These are phyloP conservation scores for Penicillium canescens DNA, from an alignment of 495 filamentous ascomycete species.

Conservation along the genomic window DNA sequence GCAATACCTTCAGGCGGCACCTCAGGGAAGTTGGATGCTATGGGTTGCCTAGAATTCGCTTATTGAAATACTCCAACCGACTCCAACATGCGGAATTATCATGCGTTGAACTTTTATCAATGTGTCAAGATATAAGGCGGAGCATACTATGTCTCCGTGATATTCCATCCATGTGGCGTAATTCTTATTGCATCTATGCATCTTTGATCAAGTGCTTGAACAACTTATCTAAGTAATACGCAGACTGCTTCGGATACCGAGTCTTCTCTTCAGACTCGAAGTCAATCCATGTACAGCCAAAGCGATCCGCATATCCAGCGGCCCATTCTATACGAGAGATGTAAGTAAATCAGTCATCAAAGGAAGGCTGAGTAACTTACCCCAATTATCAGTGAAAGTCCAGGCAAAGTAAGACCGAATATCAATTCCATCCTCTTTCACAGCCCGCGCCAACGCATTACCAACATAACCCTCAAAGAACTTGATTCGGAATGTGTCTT, in stretches of 20 bases:
- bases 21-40: conserved; percentile 2
- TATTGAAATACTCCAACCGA: neutral
- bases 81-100: neutral
- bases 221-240: conserved; percentile 41
- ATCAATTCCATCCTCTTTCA: conserved; percentile 44
- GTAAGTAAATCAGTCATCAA: conserved; percentile 8
- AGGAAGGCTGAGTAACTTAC: conserved; percentile 10
- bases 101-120: neutral
- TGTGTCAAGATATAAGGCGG: neutral
- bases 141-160: neutral
- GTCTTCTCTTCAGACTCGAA: conserved; percentile 46
- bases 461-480: conserved; percentile 50
- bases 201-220: conserved; percentile 40
- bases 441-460: conserved; percentile 40
- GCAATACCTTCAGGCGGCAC: neutral
- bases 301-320: conserved; percentile 48
- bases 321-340: conserved; percentile 39
- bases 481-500: conserved; percentile 44
- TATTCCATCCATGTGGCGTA: neutral
- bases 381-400: conserved; percentile 49
- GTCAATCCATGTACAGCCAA: conserved; percentile 45
- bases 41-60: neutral
- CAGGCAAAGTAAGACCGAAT: conserved; percentile 51
- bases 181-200: conserved; percentile 6
- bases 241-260: conserved; percentile 46